A percentile compares a stretch with the other conserved stretches of the same genome.
These are phyloP conservation scores for Botryotinia convoluta DNA, from an alignment of 2,329 filamentous ascomycete species.

Conservation along the genomic window DNA sequence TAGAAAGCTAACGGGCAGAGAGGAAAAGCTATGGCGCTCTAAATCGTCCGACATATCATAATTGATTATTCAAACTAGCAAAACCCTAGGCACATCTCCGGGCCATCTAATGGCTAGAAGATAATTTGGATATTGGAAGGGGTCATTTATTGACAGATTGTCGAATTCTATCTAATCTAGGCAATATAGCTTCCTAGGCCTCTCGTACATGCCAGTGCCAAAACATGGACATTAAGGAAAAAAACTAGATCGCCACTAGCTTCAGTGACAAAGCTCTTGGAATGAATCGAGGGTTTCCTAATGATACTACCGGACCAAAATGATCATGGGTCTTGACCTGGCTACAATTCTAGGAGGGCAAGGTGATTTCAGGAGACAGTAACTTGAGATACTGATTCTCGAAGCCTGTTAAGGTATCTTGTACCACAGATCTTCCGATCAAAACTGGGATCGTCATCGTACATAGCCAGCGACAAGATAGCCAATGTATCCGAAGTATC, in stretches of 20 bases:
- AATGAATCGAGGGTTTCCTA: too few relatives aligned
- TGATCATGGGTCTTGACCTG: neutral
- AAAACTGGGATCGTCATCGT: neutral
- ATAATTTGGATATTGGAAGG: too few relatives aligned
- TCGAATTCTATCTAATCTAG: neutral
- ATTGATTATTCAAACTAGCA: neutral
- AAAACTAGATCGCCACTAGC: neutral
- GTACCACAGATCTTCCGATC: neutral
- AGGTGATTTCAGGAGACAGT: neutral
- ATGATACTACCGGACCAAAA: too few relatives aligned
- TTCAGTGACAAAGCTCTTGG: neutral
- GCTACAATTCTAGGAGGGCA: neutral
- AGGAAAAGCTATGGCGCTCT: neutral
- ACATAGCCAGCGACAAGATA: neutral
- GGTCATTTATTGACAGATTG: neutral
- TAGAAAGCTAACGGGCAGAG: neutral
- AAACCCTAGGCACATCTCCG: too few relatives aligned
- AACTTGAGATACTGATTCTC: neutral
- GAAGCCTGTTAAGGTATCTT: neutral
- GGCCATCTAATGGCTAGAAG: too few relatives aligned
- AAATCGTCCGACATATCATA: neutral
- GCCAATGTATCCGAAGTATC: neutral
- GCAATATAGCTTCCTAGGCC: neutral
- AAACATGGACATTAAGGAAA: neutral
- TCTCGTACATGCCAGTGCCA: neutral